These are phyloP conservation scores for Monotropa hypopitys DNA, from an alignment of 179 eudicot genomes.

Conservation along the genomic window DNA sequence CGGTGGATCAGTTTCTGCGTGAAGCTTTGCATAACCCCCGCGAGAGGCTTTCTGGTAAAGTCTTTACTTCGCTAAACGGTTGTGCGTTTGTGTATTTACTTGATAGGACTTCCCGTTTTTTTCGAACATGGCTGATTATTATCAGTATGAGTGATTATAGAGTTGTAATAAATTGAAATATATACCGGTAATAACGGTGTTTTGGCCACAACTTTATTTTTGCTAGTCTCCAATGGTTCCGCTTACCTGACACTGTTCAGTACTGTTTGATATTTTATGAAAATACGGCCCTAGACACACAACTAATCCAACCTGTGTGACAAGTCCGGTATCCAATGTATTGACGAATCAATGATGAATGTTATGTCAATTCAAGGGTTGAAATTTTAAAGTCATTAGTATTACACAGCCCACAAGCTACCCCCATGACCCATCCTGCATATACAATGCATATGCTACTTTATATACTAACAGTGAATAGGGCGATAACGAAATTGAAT, in stretches of 20 bases:
- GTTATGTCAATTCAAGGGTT: not conserved
- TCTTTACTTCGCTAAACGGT: not conserved
- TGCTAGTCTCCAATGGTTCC: not conserved
- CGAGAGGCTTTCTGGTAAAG: slow-evolving; percentile 71
- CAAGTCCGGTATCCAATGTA: not conserved
- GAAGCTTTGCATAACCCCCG: slow-evolving; percentile 95
- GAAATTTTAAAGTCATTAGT: not conserved
- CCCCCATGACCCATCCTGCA: not conserved
- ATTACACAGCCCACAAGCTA: not conserved
- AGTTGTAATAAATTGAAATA: not conserved
- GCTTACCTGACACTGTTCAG: not conserved
- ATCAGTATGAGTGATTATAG: not conserved
- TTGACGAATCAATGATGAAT: not conserved
- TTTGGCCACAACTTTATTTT: not conserved
- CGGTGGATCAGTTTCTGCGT: slow-evolving; percentile 87
- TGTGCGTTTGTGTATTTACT: not conserved
- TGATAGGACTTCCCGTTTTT: not conserved
- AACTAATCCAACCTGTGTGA: not conserved
- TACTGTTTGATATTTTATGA: not conserved
- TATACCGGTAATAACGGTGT: not conserved
- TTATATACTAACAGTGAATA: not conserved
- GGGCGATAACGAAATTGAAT: not conserved
- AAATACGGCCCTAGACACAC: not conserved
- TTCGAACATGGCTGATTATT: not conserved
- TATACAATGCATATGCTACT: not conserved